Conservation (phyloP, 139 green algal species). For the Choricystis sp. region DNA sequence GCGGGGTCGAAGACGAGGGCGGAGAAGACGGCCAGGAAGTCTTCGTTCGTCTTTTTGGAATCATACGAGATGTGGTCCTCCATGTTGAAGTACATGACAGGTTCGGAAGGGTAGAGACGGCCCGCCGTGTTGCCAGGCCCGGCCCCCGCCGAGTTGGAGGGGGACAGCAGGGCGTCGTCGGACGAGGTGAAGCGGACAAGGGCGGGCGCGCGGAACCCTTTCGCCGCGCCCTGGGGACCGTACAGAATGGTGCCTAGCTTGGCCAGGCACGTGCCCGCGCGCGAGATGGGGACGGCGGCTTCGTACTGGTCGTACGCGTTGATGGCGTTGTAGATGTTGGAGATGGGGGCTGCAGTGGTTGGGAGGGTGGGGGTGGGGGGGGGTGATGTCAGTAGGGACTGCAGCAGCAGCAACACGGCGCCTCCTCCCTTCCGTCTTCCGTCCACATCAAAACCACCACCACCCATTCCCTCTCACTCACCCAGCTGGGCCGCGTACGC, state of each 20-base stretch:
- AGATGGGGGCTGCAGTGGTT: background rate
- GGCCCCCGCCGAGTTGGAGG: no score
- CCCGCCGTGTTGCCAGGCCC: no score
- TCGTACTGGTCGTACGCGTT: constrained; percentile 27
- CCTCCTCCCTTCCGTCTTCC: constrained; percentile 9
- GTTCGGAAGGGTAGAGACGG: constrained; percentile 29
- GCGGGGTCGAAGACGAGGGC: constrained; percentile 1
- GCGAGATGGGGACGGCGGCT: constrained; percentile 18
- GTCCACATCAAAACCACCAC: constrained; percentile 18
- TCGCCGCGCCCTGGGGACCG: constrained; percentile 5
- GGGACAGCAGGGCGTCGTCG: constrained; percentile 48
- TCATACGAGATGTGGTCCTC: constrained; percentile 26
- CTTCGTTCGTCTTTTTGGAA: constrained; percentile 1
- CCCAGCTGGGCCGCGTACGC: background rate
- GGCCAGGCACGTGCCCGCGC: constrained; percentile 18
- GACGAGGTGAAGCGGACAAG: constrained; percentile 33
- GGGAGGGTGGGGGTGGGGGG: background rate
- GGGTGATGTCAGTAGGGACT: constrained; percentile 7
- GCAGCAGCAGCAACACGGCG: constrained; percentile 34
- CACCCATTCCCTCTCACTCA: background rate
- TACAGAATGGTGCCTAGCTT: constrained; percentile 6
- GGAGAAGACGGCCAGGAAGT: constrained; percentile 6
- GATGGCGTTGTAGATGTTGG: constrained; percentile 1
- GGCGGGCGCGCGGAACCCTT: constrained; percentile 17
- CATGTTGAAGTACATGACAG: constrained; percentile 64